phyloP scores from a whole-genome alignment of 495 filamentous ascomycete genomes.

The Podospora pseudoanserina region DNA sequence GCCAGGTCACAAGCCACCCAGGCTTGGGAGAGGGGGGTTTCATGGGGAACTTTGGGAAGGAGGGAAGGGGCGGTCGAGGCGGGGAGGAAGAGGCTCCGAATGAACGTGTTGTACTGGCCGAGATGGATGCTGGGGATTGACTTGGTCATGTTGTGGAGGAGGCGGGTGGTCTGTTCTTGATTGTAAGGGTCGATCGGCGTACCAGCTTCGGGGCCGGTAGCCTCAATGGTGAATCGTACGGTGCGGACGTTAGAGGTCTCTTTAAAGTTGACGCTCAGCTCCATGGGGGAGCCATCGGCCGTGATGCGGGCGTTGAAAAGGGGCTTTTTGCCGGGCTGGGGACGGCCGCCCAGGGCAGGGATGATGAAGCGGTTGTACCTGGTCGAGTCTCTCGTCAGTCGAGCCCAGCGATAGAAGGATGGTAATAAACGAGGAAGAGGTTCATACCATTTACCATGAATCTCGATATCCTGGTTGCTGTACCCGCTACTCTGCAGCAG shows the following conservation, averaged over 20 bases:
- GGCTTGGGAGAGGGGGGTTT: neutral
- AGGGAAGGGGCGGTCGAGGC: neutral
- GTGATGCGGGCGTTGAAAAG: neutral
- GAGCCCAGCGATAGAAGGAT: neutral
- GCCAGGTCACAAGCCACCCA: constrained; percentile 8
- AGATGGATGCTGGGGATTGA: neutral
- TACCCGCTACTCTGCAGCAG: neutral
- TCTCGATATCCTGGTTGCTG: neutral
- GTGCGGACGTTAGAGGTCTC: constrained; percentile 2
- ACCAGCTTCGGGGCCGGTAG: neutral
- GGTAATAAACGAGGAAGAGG: neutral
- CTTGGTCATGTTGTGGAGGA: neutral
- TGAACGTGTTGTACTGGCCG: neutral
- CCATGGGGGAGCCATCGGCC: constrained; percentile 6
- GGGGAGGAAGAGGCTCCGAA: neutral
- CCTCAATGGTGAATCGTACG: constrained; percentile 13
- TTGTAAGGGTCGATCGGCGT: constrained; percentile 2
- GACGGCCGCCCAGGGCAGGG: neutral
- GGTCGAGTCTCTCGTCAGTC: neutral
- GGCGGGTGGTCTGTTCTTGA: constrained; percentile 1
- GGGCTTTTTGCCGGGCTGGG: neutral
- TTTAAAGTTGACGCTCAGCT: constrained; percentile 12
- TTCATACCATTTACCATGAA: neutral
- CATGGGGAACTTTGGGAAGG: neutral
- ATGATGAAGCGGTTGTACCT: neutral